A percentile compares a stretch with the other conserved stretches of the same genome.
phyloP scores from a whole-genome alignment of 2,329 filamentous ascomycete genomes.

The Colletotrichum zoysiae region DNA sequence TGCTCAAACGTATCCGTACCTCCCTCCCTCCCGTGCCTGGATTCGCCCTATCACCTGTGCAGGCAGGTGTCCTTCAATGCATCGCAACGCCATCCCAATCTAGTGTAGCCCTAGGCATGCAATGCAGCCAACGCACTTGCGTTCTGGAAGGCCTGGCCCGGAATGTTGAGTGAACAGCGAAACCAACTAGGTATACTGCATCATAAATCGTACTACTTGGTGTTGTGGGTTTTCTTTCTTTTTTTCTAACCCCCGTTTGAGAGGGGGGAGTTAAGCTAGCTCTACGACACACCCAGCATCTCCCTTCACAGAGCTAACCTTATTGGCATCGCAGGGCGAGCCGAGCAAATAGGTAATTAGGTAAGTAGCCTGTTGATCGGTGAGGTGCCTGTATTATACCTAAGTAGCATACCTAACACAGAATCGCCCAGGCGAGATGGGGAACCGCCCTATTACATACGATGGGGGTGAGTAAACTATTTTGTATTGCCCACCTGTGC shows the following conservation, averaged over 20 bases:
- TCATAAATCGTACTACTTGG: not conserved
- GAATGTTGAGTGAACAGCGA: not conserved
- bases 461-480: not conserved
- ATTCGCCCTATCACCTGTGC: not conserved
- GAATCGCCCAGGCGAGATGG: too few relatives aligned
- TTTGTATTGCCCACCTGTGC: too few relatives aligned
- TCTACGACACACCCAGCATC: slow-evolving; percentile 18
- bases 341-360: not conserved
- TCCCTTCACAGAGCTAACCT: slow-evolving; percentile 24
- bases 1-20: not conserved
- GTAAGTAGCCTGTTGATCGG: not conserved
- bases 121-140: slow-evolving; percentile 3
- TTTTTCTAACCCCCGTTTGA: too few relatives aligned
- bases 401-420: not conserved
- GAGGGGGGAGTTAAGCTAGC: slow-evolving; percentile 21
- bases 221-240: too few relatives aligned
- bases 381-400: not conserved
- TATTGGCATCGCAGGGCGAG: slow-evolving; percentile 9
- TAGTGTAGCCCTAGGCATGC: not conserved
- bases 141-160: not conserved
- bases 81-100: not conserved
- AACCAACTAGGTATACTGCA: slow-evolving; percentile 2
- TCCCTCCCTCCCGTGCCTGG: not conserved
- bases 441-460: not conserved
- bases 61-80: not conserved